phyloP scores from a whole-genome alignment of 306 rosid species.

The Quercus mongolica region DNA sequence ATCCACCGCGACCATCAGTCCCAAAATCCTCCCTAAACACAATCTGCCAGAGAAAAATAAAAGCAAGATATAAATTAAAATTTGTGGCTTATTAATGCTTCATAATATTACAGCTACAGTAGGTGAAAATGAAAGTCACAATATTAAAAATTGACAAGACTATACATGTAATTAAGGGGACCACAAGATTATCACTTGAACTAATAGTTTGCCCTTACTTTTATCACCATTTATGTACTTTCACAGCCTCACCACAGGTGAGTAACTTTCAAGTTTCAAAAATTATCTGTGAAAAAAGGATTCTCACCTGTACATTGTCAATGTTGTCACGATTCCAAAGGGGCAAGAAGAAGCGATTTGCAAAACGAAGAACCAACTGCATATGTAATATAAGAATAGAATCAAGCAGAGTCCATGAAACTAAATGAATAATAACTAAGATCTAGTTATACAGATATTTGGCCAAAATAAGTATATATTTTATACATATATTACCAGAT shows the following conservation, averaged over 20 bases:
- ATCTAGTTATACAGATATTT: constrained; percentile 20
- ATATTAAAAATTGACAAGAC: not conserved
- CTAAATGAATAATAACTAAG: constrained; percentile 11
- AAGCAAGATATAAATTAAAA: constrained; percentile 13
- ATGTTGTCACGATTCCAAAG: constrained; percentile 99
- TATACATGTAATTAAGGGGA: not conserved
- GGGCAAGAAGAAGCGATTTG: constrained; percentile 88
- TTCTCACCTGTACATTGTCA: constrained; percentile 81
- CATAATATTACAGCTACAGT: constrained; percentile 12
- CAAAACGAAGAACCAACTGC: constrained; percentile 98
- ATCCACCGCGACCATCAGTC: constrained; percentile 98
- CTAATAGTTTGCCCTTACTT: not conserved
- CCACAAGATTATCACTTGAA: constrained; percentile 4
- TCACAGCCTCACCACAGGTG: constrained; percentile 8
- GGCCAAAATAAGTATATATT: too few relatives aligned
- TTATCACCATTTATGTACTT: constrained; percentile 5
- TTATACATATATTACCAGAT: constrained; percentile 58
- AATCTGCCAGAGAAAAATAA: constrained; percentile 52
- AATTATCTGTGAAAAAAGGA: constrained; percentile 11
- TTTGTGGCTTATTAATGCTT: constrained; percentile 9
- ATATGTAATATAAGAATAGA: constrained; percentile 24
- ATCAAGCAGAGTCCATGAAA: constrained; percentile 27
- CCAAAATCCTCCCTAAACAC: constrained; percentile 99
- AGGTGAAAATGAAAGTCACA: not conserved
- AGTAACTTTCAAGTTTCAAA: constrained; percentile 2